Conservation (phyloP, 768 basidiomycete genomes). For the Tylopilus balloui region DNA sequence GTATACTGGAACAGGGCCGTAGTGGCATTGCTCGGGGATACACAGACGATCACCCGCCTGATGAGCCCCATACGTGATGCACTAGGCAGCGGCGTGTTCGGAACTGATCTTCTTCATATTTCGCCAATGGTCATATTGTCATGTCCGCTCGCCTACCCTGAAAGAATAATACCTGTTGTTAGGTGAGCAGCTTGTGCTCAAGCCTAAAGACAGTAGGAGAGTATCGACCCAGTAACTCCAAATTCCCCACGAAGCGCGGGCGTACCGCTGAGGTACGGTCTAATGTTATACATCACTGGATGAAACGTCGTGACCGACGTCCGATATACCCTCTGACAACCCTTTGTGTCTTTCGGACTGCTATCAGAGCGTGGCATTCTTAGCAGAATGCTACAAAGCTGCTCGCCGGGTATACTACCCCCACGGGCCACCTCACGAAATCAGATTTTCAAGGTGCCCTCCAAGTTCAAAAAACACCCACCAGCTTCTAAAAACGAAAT, state of each 20-base stretch:
- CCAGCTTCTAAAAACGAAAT: too few relatives aligned
- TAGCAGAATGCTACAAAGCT: background rate
- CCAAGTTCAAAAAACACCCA: background rate
- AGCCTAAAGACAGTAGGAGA: too few relatives aligned
- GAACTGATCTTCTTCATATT: too few relatives aligned
- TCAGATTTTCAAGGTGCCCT: background rate
- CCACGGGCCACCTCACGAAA: background rate
- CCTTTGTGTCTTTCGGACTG: background rate
- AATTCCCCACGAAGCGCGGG: too few relatives aligned
- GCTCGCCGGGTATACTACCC: background rate
- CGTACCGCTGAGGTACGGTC: too few relatives aligned
- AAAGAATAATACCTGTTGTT: background rate
- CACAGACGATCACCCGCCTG: slow-evolving; percentile 41
- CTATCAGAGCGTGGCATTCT: background rate
- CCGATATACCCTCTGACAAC: background rate
- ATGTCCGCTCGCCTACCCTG: background rate
- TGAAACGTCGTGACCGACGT: too few relatives aligned
- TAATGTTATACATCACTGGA: too few relatives aligned
- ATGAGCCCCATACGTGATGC: background rate
- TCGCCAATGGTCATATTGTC: too few relatives aligned
- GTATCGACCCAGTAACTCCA: too few relatives aligned
- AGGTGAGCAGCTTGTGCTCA: background rate
- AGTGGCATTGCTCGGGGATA: slow-evolving; percentile 90
- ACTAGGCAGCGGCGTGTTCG: background rate
- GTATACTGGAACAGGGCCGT: slow-evolving; percentile 81